Base-by-base conservation (phyloP, 2,329 filamentous ascomycete species). In the Penicillium sp. region DNA sequence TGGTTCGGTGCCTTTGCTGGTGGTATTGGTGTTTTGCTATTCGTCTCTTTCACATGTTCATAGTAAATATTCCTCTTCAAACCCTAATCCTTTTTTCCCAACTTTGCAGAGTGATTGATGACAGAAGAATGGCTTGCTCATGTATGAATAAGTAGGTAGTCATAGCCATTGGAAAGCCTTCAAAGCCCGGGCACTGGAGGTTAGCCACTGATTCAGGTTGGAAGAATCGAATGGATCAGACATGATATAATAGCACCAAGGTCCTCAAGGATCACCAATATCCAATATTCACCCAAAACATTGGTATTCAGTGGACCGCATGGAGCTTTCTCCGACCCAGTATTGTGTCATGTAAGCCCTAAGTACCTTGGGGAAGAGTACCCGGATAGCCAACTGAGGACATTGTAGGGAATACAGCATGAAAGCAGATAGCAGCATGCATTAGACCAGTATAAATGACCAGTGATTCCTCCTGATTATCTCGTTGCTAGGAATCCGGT, bases 341-440 rank as follows among this genome's bases (percentile, higher is more conserved):
- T 41, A 33, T 46, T 44, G 29, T 38, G 33, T 31, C 47, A 47
- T 39, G 43, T 35, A 41, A 46, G 41, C 19, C 28, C 25, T 36
- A 64, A 57, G 65, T 62, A 67, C 65, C 65, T 66, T 68, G 65
- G 56, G 60, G 58, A 49, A 53, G 59, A 64, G 65, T 67, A 68
- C 64, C 65, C 64, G 56, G 65, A 58, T 61, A 50, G 59, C 45
- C 43, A 49, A 16, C 28, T 48, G 56, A 50, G 53, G 53, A 58
- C 56, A 61, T 55, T 59, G 54, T 31, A 55, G 50, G 41, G 54
- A 28, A n/a, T n/a, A n/a, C n/a, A n/a, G n/a, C 30, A 12, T n/a
- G 16, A 4, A 13, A 4, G 35, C 13, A 10, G 19, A 28, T 18
- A 19, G n/a, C 14, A 3, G 10, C 29, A 31, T 18, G 19, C 4